Evolutionary conservation across 1,284 basidiomycete species (phyloP).

Genomic region (Ganoderma multipileum): DNA sequence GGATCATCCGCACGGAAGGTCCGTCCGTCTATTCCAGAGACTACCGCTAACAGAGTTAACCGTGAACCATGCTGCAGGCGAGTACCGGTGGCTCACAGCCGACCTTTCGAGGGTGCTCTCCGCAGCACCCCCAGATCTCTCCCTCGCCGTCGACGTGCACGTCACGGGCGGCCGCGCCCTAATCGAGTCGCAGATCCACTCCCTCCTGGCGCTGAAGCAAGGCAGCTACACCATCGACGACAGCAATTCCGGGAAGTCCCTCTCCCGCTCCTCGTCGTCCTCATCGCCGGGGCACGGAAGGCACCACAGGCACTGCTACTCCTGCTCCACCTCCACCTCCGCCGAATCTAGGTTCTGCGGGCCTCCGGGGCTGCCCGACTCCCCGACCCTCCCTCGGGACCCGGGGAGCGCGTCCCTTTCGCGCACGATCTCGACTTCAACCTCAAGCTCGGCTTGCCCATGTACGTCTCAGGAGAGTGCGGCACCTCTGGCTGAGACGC

Average conservation of each 20-base stretch:
- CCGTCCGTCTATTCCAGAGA: constrained; percentile 10
- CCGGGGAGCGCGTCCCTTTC: neutral
- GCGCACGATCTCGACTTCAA: neutral
- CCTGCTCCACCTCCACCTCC: neutral
- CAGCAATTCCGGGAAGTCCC: neutral
- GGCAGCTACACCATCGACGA: neutral
- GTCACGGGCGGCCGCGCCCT: constrained; percentile 22
- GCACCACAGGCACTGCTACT: neutral
- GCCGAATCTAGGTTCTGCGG: neutral
- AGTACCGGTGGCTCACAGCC: constrained; percentile 32
- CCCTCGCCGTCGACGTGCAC: constrained; percentile 31
- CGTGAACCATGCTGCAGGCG: constrained; percentile 20
- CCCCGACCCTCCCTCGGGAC: neutral
- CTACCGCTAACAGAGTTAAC: neutral
- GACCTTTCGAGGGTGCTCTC: constrained; percentile 28
- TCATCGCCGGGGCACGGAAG: constrained; percentile 16
- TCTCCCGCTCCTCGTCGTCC: neutral
- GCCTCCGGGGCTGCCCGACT: neutral
- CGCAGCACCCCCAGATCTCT: constrained; percentile 21
- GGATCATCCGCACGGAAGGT: constrained; percentile 49
- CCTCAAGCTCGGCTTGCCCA: neutral
- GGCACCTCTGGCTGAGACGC: neutral
- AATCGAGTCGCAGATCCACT: neutral
- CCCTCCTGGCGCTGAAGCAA: constrained; percentile 19
- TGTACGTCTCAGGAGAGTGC: neutral